These are phyloP conservation scores for Ceratobasidium sp. DNA, from an alignment of 1,284 basidiomycete genomes.

Conservation along the genomic window DNA sequence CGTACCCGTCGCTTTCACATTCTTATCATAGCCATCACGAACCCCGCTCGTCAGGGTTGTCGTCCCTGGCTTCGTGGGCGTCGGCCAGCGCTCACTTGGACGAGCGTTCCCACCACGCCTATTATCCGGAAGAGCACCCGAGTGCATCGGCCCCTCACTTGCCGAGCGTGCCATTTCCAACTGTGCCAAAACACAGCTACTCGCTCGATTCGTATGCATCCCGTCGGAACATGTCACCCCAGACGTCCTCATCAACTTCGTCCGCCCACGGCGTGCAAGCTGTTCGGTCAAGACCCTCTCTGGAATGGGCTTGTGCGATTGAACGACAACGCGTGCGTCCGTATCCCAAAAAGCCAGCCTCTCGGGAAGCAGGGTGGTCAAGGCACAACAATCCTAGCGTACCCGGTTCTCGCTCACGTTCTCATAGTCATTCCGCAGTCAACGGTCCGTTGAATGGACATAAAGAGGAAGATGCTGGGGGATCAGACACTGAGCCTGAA, in stretches of 20 bases:
- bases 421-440: slow-evolving; percentile 30
- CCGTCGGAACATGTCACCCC: slow-evolving; percentile 24
- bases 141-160: slow-evolving; percentile 3
- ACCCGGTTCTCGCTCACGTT: slow-evolving; percentile 34
- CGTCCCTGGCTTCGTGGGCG: slow-evolving; percentile 28
- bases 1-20: slow-evolving; percentile 17
- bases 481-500: slow-evolving; percentile 37
- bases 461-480: slow-evolving; percentile 27
- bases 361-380: slow-evolving; percentile 31
- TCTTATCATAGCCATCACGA: slow-evolving; percentile 24
- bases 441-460: slow-evolving; percentile 14
- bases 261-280: slow-evolving; percentile 19
- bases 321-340: slow-evolving; percentile 38
- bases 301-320: slow-evolving; percentile 37
- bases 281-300: slow-evolving; percentile 27
- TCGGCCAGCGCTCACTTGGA: not conserved
- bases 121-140: slow-evolving; percentile 24
- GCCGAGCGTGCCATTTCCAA: slow-evolving; percentile 30
- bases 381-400: slow-evolving; percentile 22
- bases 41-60: slow-evolving; percentile 25
- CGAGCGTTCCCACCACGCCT: slow-evolving; percentile 26
- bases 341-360: slow-evolving; percentile 35
- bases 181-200: slow-evolving; percentile 28
- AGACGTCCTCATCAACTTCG: slow-evolving; percentile 18
- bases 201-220: slow-evolving; percentile 39